Base-by-base conservation (phyloP, 169 alveolate genomes). In the Plasmodium relictum region DNA sequence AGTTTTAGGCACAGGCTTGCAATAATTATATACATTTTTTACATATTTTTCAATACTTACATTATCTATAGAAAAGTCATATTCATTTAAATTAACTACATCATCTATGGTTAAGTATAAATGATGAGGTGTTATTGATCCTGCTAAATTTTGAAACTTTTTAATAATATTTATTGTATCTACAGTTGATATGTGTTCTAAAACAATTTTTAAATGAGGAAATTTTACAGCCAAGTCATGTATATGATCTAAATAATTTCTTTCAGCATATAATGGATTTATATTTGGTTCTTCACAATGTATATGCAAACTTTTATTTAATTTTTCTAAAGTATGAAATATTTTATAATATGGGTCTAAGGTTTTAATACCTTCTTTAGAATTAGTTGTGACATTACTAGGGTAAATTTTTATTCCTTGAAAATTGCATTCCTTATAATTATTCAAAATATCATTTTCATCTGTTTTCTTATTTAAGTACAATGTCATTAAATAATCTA, bases 381-480 rank as follows among this genome's bases (percentile, higher is more conserved):
- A 94, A 69, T 94, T 94, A 7, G 96, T 94, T n/a, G 96, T 94
- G 10, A 88, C 94, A 50, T 93, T 92, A 22, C 76, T 88, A 9
- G 96, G 96, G 54, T 94, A 94, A 59, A 94, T 83, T 88, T 94
- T 94, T 24, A 94, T 93, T 68, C 96, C 96, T 65, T 94, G 96
- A 6, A 94, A 93, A 74, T 94, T 90, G 42, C 90, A 89, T 14
- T 65, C 65, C 56, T 69, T 41, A 24, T 92, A 88, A 70, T 94
- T 92, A 18, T 12, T 73, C 22, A 76, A 56, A 31, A 94, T 74
- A 83, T 94, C 96, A 31, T 86, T 88, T 56, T 62, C 58, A 26
- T 94, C 78, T 58, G 92, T 56, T 12, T 92, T 62, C 54, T 48
- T 90, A 58, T 92, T 80, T 59, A 94, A 92, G 65, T 94, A 94